Evolutionary conservation across 73 alveolate species (phyloP).

Genomic region (Paramecium octaurelia): DNA sequence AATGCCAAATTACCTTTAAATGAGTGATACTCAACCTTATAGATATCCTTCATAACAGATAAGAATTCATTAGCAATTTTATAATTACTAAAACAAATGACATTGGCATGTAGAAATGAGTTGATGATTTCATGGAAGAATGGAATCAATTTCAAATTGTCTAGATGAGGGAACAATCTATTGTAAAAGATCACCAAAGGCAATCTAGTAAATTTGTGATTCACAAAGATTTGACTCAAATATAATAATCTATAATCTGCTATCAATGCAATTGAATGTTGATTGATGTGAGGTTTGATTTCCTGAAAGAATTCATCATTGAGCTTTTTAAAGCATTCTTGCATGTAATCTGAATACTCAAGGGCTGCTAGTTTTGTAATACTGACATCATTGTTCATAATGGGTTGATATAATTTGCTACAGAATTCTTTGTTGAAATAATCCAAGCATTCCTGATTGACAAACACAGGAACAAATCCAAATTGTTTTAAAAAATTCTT

Average conservation of each 20-base stretch:
- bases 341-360: neutral
- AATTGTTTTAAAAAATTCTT: neutral
- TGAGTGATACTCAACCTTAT: neutral
- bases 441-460: neutral
- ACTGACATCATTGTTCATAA: slow-evolving; percentile 34
- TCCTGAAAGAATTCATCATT: neutral
- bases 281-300: neutral
- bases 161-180: slow-evolving; percentile 25
- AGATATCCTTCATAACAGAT: neutral
- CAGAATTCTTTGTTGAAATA: slow-evolving; percentile 29
- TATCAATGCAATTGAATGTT: neutral
- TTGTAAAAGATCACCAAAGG: slow-evolving; percentile 9
- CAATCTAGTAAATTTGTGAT: neutral
- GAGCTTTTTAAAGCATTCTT: neutral
- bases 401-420: neutral
- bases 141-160: slow-evolving; percentile 23
- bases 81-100: slow-evolving; percentile 38
- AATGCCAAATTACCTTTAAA: slow-evolving; percentile 17
- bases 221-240: neutral
- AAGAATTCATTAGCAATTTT: slow-evolving; percentile 24
- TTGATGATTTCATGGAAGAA: neutral
- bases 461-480: neutral
- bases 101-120: neutral
- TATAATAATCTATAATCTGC: slow-evolving; percentile 35
- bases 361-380: slow-evolving; percentile 15